A percentile compares a stretch with the other conserved stretches of the same genome.
phyloP scores from a whole-genome alignment of 2,329 filamentous ascomycete species.

The Elsinoe australis region DNA sequence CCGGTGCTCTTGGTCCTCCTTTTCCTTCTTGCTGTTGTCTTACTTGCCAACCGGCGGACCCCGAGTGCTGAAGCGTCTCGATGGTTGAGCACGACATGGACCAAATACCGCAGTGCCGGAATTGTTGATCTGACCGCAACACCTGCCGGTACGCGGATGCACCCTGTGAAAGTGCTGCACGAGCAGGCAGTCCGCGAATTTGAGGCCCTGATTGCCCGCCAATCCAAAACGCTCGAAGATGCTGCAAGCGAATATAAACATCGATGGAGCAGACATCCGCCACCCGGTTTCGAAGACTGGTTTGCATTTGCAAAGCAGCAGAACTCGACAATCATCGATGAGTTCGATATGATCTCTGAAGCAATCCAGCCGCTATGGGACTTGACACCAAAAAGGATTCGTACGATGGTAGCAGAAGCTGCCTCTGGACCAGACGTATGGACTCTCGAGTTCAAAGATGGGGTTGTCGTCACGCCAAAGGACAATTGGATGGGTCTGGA shows the following conservation, averaged over 20 bases:
- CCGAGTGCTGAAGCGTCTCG: background rate
- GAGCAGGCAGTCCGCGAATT: background rate
- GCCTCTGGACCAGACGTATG: background rate
- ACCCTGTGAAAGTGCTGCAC: slow-evolving; percentile 9
- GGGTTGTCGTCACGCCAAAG: background rate
- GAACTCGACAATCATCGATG: slow-evolving; percentile 15
- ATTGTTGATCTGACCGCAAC: no score
- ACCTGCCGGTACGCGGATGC: no score
- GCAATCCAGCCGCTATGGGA: slow-evolving; percentile 14
- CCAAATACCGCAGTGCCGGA: background rate
- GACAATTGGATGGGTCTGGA: slow-evolving; percentile 8
- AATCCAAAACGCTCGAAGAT: slow-evolving; percentile 6
- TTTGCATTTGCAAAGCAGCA: background rate
- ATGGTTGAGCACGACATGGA: background rate
- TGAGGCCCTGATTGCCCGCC: slow-evolving; percentile 1
- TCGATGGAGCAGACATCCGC: slow-evolving; percentile 15
- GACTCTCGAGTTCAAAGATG: background rate
- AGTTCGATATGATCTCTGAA: slow-evolving; percentile 15
- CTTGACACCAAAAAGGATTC: background rate
- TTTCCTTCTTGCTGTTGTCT: background rate
- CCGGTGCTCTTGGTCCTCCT: background rate
- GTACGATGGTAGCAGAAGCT: background rate
- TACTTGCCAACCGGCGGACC: background rate
- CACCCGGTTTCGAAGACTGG: slow-evolving; percentile 16
- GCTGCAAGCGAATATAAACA: slow-evolving; percentile 12